Percentiles rank a stretch among this genome's conserved stretches.
Evolutionary conservation across 257 asterid species (phyloP).

Genomic region (Nicotiana attenuata): DNA sequence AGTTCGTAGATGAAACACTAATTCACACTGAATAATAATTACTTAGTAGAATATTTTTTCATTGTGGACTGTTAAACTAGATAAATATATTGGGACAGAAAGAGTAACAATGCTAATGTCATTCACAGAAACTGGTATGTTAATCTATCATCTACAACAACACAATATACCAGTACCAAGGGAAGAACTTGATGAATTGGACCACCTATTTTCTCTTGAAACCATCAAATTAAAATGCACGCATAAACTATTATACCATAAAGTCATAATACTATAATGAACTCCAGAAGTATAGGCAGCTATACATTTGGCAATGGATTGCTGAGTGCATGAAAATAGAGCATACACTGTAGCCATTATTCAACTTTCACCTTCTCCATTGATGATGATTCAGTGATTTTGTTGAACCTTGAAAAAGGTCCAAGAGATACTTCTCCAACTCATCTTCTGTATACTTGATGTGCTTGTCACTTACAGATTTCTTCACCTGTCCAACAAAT

Average conservation of each 20-base stretch:
- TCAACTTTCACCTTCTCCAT: constrained; percentile 34
- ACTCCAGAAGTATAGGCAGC: no score
- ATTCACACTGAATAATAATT: not conserved
- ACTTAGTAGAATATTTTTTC: not conserved
- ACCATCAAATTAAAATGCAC: no score
- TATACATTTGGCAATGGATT: not conserved
- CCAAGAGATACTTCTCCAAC: constrained; percentile 44
- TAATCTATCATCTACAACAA: no score
- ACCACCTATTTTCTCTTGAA: no score
- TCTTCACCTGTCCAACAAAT: constrained; percentile 27
- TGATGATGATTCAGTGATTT: constrained; percentile 37
- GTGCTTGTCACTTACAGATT: constrained; percentile 41
- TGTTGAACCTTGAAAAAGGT: constrained; percentile 50
- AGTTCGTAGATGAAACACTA: not conserved
- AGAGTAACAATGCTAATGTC: no score
- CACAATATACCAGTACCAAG: no score
- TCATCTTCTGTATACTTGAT: constrained; percentile 61
- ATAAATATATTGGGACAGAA: not conserved
- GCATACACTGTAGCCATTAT: not conserved
- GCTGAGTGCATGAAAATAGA: not conserved
- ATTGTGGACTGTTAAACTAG: not conserved
- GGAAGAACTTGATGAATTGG: no score
- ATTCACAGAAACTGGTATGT: no score
- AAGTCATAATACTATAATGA: no score
- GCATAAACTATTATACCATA: no score